These are phyloP conservation scores for Porogramme epimiltina DNA, from an alignment of 1,284 basidiomycete species.

Conservation along the genomic window DNA sequence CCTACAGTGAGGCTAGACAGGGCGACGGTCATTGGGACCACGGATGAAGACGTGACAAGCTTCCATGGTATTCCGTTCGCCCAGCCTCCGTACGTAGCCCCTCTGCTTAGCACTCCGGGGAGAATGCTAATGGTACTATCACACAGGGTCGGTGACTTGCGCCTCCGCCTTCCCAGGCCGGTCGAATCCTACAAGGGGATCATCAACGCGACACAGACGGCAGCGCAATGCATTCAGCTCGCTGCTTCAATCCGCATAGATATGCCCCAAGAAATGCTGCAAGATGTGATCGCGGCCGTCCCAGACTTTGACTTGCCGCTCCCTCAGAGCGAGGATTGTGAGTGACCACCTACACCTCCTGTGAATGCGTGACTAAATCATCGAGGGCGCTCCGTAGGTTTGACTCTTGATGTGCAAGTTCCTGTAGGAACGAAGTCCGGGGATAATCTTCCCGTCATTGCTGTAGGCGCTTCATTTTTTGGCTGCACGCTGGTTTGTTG, in stretches of 20 bases:
- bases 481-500: slow-evolving; percentile 8
- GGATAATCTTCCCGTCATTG: slow-evolving; percentile 53
- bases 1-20: slow-evolving; percentile 7
- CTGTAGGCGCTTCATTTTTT: slow-evolving; percentile 32
- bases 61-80: slow-evolving; percentile 60
- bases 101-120: background rate
- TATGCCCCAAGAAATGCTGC: slow-evolving; percentile 34
- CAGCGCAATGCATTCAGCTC: slow-evolving; percentile 54
- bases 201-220: slow-evolving; percentile 43
- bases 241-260: slow-evolving; percentile 22
- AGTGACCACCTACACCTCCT: background rate
- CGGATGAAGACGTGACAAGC: slow-evolving; percentile 29
- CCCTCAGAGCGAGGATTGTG: slow-evolving; percentile 49
- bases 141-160: slow-evolving; percentile 23
- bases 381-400: slow-evolving; percentile 1
- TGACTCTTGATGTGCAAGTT: background rate
- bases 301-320: slow-evolving; percentile 29
- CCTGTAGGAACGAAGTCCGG: slow-evolving; percentile 30
- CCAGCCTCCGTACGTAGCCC: slow-evolving; percentile 37
- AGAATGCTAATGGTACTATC: background rate
- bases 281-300: slow-evolving; percentile 39
- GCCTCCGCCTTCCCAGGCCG: slow-evolving; percentile 49
- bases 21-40: slow-evolving; percentile 5
- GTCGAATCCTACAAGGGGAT: slow-evolving; percentile 40
- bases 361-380: background rate